These are phyloP conservation scores for Calycina herbarum DNA, from an alignment of 2,329 filamentous ascomycete genomes.

Conservation along the genomic window DNA sequence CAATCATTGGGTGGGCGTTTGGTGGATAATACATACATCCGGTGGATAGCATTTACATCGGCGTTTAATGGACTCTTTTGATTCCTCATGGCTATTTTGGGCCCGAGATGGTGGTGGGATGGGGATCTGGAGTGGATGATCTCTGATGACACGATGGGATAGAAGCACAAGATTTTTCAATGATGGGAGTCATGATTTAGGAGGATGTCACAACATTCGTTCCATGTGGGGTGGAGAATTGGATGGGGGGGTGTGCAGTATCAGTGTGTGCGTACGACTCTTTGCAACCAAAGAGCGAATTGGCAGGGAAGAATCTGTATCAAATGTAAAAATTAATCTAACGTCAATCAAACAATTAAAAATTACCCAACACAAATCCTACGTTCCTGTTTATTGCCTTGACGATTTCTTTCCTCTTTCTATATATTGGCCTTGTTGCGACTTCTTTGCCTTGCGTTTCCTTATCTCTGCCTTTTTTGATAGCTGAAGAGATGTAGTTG, in stretches of 20 bases:
- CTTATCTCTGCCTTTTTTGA: neutral
- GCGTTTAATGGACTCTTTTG: slow-evolving; percentile 15
- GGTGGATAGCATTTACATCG: slow-evolving; percentile 16
- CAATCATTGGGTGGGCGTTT: slow-evolving; percentile 11
- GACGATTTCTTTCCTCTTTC: neutral
- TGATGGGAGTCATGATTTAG: neutral
- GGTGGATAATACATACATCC: slow-evolving; percentile 13
- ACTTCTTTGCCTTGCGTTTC: neutral
- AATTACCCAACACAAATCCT: neutral
- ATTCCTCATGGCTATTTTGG: neutral
- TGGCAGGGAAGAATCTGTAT: neutral
- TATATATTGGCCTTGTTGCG: neutral
- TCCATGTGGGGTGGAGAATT: neutral
- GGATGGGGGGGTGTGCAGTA: neutral
- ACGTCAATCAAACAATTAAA: neutral
- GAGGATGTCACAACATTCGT: slow-evolving; percentile 3
- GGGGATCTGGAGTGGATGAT: neutral
- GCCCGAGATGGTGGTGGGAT: neutral
- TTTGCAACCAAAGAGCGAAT: neutral
- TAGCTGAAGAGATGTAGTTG: neutral
- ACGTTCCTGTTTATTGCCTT: neutral
- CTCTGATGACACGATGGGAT: neutral
- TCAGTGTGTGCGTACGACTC: slow-evolving; percentile 1
- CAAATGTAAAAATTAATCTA: slow-evolving; percentile 8
- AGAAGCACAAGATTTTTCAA: slow-evolving; percentile 1